Evolutionary conservation across 2,329 filamentous ascomycete species (phyloP), one percentile per base, ranked within the genome.

Genomic region (Alternaria hordeiaustralica): DNA sequence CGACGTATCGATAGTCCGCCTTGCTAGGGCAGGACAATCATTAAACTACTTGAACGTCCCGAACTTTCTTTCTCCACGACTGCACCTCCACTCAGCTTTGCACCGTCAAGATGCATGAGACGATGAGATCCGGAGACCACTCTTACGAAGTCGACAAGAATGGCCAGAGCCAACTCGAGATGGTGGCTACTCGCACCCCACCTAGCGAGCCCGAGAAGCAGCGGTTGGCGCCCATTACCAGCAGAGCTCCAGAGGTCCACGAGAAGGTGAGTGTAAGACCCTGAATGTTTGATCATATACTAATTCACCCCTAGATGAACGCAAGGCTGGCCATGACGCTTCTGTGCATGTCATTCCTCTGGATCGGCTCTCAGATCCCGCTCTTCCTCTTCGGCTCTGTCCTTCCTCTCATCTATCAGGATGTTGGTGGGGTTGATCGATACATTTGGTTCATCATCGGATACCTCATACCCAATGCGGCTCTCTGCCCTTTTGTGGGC

Each of bases 401-500:
- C 11, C 71, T 77, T 13, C 75, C 76, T 0, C 82, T 85, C 65
- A 87, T 90, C 59, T 90, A 90, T 74, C 75, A 78, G 47, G 86
- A 88, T 25, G 85, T 91, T 61, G 88, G 88, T 25, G 88, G 88
- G 57, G 79, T 83, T 5, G 86, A 88, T 71, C 80, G 85, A 65
- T 89, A 86, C 84, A 82, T 87, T n/a, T 89, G 88, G 89, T 77
- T 79, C 47, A 60, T 80, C 11, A 75, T 83, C 25, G 82, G 76
- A 15, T 85, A 88, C 66, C 79, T 89, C 7, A 83, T 89, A n/a
- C 82, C 85, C 3, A 83, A 86, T 51, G 87, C 86, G 3, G 85
- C 84, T 4, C 79, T 89, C 2, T 88, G 86, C 62, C 87, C 87
- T 10, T 89, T 92, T 69, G 89, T 92, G 2, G 90, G 90, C 11